These are phyloP conservation scores for Xylaria castorea DNA, from an alignment of 495 filamentous ascomycete species.

Conservation along the genomic window DNA sequence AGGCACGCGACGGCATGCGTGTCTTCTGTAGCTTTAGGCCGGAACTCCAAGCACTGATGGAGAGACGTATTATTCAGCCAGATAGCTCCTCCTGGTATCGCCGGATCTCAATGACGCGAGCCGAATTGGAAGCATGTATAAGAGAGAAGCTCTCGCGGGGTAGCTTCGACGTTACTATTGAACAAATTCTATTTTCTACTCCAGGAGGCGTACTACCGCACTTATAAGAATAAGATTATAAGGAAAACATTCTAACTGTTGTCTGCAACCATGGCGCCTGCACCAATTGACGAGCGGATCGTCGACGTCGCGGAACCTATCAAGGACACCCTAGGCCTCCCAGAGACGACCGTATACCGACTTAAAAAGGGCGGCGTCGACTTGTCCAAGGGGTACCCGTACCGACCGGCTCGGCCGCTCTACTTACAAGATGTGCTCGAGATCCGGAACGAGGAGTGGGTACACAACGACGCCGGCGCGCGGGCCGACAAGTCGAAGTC, in stretches of 20 bases:
- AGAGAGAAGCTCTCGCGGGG: slow-evolving; percentile 15
- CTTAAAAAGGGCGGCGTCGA: slow-evolving; percentile 70
- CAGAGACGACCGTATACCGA: slow-evolving; percentile 57
- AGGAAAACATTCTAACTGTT: background rate
- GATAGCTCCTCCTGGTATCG: slow-evolving; percentile 18
- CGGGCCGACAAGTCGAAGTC: slow-evolving; percentile 73
- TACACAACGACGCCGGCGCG: slow-evolving; percentile 65
- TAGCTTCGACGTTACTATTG: background rate
- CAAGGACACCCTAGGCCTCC: slow-evolving; percentile 68
- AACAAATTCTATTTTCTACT: background rate
- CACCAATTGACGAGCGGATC: slow-evolving; percentile 65
- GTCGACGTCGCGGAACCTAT: slow-evolving; percentile 63
- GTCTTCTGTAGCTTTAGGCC: background rate
- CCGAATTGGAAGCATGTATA: slow-evolving; percentile 4
- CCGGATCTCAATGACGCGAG: background rate
- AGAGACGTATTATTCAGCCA: slow-evolving; percentile 1
- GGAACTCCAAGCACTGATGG: background rate
- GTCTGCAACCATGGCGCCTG: slow-evolving; percentile 45
- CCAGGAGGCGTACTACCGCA: background rate
- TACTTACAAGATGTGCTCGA: slow-evolving; percentile 71
- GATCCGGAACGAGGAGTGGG: slow-evolving; percentile 64
- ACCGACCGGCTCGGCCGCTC: slow-evolving; percentile 67
- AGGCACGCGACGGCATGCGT: slow-evolving; percentile 17
- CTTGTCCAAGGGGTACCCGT: slow-evolving; percentile 69
- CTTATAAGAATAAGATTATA: background rate